Evolutionary conservation across 1,284 basidiomycete species (phyloP).

Genomic region (Boletus sp.): DNA sequence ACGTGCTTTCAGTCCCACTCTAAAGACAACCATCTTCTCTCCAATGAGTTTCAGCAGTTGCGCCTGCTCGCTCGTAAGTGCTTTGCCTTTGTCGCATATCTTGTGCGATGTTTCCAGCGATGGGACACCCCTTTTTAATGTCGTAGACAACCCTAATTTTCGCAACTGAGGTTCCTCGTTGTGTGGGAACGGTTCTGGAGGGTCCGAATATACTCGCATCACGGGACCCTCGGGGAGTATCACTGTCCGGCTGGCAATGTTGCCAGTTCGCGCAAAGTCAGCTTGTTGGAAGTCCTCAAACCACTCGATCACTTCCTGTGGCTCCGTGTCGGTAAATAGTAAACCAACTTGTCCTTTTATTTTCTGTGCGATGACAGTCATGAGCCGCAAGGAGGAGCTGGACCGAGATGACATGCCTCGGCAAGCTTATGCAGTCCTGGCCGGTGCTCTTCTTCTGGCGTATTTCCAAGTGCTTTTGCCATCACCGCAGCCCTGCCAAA

Average conservation of each 20-base stretch:
- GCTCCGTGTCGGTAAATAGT: constrained; percentile 86
- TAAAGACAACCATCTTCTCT: constrained; percentile 81
- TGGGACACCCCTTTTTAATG: constrained; percentile 85
- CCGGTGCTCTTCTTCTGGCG: constrained; percentile 83
- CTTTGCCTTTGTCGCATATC: constrained; percentile 82
- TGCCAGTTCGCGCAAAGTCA: constrained; percentile 91
- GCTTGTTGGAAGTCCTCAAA: constrained; percentile 87
- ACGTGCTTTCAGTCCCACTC: constrained; percentile 66
- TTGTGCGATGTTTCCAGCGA: constrained; percentile 78
- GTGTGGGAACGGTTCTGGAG: constrained; percentile 87
- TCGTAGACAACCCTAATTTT: constrained; percentile 85
- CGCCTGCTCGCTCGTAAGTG: constrained; percentile 79
- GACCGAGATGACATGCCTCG: constrained; percentile 48
- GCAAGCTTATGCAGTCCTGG: constrained; percentile 79
- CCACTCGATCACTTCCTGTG: constrained; percentile 90
- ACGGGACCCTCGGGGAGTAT: constrained; percentile 73
- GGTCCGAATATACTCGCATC: constrained; percentile 68
- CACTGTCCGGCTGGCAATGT: constrained; percentile 72
- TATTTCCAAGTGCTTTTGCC: constrained; percentile 92
- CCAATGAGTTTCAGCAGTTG: constrained; percentile 87
- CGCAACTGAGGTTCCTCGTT: constrained; percentile 96
- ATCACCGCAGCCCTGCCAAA: constrained; percentile 92
- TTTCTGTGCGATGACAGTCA: constrained; percentile 48
- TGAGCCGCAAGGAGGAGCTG: constrained; percentile 6
- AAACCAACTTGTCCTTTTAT: constrained; percentile 93